Evolutionary conservation across 257 asterid species (phyloP).

Genomic region (Lantana camara): DNA sequence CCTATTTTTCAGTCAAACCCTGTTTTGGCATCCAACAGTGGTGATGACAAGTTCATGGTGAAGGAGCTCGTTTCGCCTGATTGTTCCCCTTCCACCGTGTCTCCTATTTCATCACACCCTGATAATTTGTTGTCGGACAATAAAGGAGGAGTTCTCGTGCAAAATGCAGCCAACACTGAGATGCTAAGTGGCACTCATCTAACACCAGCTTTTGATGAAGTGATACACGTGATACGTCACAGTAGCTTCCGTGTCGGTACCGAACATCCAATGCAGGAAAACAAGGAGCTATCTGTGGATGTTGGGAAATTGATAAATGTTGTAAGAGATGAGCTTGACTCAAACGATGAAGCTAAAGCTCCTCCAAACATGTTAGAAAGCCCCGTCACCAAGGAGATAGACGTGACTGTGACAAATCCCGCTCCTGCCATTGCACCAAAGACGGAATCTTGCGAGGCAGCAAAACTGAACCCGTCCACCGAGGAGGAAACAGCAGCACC

Average conservation of each 20-base stretch:
- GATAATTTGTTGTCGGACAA: conserved; percentile 41
- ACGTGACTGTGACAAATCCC: conserved; percentile 33
- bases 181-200: conserved; percentile 38
- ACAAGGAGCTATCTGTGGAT: conserved; percentile 40
- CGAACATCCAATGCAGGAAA: conserved; percentile 49
- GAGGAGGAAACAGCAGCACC: conserved; percentile 43
- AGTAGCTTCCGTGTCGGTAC: conserved; percentile 65
- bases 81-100: conserved; percentile 33
- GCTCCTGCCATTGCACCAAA: conserved; percentile 23
- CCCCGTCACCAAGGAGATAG: conserved; percentile 54
- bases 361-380: conserved; percentile 41
- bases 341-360: conserved; percentile 34
- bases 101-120: conserved; percentile 44
- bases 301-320: conserved; percentile 53
- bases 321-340: conserved; percentile 51
- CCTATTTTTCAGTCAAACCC: conserved; percentile 22
- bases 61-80: conserved; percentile 46
- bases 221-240: conserved; percentile 67
- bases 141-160: conserved; percentile 34
- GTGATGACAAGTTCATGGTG: conserved; percentile 56
- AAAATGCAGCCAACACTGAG: conserved; percentile 47
- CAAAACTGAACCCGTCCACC: conserved; percentile 29
- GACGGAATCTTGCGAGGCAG: conserved; percentile 40
- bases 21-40: conserved; percentile 36
- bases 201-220: conserved; percentile 57